Base-by-base conservation (phyloP, 768 basidiomycete genomes). In the Tricholoma matsutake region DNA sequence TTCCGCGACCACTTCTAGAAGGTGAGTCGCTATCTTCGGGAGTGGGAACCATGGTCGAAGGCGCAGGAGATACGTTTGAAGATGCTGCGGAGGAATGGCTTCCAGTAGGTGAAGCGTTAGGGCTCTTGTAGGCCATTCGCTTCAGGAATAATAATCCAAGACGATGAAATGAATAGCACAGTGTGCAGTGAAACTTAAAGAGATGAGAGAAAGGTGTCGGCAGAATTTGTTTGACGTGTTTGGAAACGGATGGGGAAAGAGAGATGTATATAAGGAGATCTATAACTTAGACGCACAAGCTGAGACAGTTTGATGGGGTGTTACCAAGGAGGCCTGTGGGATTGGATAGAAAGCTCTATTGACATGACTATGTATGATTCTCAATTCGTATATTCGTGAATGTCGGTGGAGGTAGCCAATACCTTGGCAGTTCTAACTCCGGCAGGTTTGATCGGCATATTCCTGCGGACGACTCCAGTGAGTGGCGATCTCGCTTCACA, bases 71-170 rank as follows among this genome's bases (percentile, higher is more conserved):
- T 45, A 77, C 75, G 67, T 77, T 78, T 55, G 77, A 73, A 18
- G 77, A 75, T 5, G 73, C 67, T 22, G 83, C 78, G 0, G 82
- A 71, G 18, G 82, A 82, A 56, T 73, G 77, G 62, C 83, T 83
- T 47, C 74, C 79, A 57, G 79, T 81, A 31, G 81, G 73, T 47
- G 83, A 82, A 47, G 82, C 76, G 58, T 74, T 76, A 18, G 79
- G 77, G 64, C 77, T 78, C 72, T 75, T 75, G 71, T 80, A 78
- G 59, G 83, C 81, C 85, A 86, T 86, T 67, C 64, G 67, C 58
- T 54, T 51, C 49, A 62, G 61, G 45, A 63, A 61, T 54, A 66
- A 60, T 56, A 45, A 53, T 59, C 52, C 35, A 39, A 14, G 45
- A 63, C 45, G 60, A 67, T 67, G 68, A 65, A 65, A 61, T 35